These are phyloP conservation scores for Trichoderma sp. DNA, from an alignment of 2,329 filamentous ascomycete genomes.

Conservation along the genomic window DNA sequence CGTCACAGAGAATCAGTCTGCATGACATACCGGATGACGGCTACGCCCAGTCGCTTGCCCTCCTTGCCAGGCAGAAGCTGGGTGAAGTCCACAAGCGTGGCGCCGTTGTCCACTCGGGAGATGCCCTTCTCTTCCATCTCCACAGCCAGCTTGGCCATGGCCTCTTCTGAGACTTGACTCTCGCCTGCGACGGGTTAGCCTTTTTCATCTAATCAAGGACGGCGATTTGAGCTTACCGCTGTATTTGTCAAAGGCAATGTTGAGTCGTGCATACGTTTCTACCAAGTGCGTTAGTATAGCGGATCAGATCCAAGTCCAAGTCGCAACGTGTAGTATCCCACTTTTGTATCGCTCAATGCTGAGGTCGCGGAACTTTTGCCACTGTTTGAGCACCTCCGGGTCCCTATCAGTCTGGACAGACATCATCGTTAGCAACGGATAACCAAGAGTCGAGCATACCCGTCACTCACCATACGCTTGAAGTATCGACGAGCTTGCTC, in stretches of 20 bases:
- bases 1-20: background rate
- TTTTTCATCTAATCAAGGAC: background rate
- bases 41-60: constrained; percentile 69
- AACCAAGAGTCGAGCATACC: background rate
- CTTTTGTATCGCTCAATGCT: constrained; percentile 66
- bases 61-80: constrained; percentile 67
- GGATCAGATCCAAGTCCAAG: background rate
- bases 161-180: constrained; percentile 67
- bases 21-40: constrained; percentile 58
- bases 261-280: constrained; percentile 68
- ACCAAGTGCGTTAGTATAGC: background rate
- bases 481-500: constrained; percentile 76
- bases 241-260: constrained; percentile 72
- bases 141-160: constrained; percentile 65
- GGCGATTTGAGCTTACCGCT: constrained; percentile 32
- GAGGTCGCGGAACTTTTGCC: constrained; percentile 67
- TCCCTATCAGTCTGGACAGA: constrained; percentile 60
- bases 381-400: constrained; percentile 59
- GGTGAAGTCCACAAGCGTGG: constrained; percentile 71
- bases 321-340: constrained; percentile 14
- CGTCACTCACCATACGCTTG: constrained; percentile 57
- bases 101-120: constrained; percentile 70
- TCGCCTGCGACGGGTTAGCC: constrained; percentile 59
- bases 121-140: constrained; percentile 66
- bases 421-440: background rate